Conservation (phyloP, 805 yeast genomes). For the Metschnikowia matae region DNA sequence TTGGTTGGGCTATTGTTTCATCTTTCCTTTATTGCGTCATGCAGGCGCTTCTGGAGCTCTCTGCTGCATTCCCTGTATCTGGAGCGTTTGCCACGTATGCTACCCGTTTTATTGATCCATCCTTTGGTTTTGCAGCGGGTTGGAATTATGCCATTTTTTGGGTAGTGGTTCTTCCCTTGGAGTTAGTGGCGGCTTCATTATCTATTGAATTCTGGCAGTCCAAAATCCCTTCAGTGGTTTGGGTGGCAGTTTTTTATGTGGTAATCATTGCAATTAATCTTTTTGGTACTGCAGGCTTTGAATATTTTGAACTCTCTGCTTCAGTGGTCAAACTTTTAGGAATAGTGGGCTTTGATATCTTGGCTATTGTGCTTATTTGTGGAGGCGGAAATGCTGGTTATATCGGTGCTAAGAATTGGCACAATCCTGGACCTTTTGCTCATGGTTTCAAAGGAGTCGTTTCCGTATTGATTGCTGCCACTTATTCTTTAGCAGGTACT, state of each 20-base stretch:
- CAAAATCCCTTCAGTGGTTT: conserved; percentile 36
- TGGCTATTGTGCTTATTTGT: conserved; percentile 37
- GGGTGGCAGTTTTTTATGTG: conserved; percentile 39
- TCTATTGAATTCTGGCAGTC: conserved; percentile 40
- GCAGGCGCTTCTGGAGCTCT: conserved; percentile 40
- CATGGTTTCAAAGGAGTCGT: conserved; percentile 36
- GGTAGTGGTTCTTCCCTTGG: conserved; percentile 42
- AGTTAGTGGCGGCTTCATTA: conserved; percentile 40
- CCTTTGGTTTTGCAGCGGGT: conserved; percentile 45
- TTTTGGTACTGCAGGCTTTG: conserved; percentile 34
- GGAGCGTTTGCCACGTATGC: conserved; percentile 42
- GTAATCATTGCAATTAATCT: conserved; percentile 33
- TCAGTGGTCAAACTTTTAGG: conserved; percentile 35
- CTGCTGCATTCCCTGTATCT: conserved; percentile 35
- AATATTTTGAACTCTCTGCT: conserved; percentile 35
- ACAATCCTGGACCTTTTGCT: conserved; percentile 34
- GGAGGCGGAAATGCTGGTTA: conserved; percentile 38
- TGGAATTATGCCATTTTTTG: conserved; percentile 43
- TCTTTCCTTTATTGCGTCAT: conserved; percentile 39
- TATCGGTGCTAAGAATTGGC: conserved; percentile 38
- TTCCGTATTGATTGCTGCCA: conserved; percentile 37
- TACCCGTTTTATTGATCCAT: conserved; percentile 39
- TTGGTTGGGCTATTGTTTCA: conserved; percentile 41
- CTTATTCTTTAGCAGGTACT: conserved; percentile 42
- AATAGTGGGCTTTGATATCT: conserved; percentile 38